These are phyloP conservation scores for Cokeromyces recurvatus DNA, from an alignment of 371 early-diverging fungal species.

Conservation along the genomic window DNA sequence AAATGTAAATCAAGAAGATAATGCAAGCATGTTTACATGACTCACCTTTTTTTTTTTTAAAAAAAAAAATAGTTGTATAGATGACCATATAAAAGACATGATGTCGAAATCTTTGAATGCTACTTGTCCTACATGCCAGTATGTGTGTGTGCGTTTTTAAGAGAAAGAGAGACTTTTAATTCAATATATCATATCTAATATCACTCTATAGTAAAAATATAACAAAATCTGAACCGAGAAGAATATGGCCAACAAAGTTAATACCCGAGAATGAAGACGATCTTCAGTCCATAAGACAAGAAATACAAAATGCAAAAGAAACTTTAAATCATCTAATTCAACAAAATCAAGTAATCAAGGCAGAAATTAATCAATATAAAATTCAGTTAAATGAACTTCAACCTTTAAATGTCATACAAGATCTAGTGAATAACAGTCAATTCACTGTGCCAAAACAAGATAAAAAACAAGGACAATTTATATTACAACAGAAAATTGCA, in stretches of 20 bases:
- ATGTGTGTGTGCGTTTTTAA: too few species aligned
- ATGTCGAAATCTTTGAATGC: not conserved
- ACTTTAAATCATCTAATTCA: not conserved
- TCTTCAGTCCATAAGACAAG: not conserved
- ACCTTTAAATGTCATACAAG: too few species aligned
- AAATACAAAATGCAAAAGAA: conserved; percentile 1
- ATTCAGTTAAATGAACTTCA: not conserved
- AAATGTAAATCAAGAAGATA: conserved; percentile 3
- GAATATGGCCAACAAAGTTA: conserved; percentile 15
- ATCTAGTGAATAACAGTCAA: too few species aligned
- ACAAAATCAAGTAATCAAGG: not conserved
- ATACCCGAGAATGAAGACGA: conserved; percentile 1
- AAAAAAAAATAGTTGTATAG: conserved; percentile 5
- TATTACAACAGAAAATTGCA: too few species aligned
- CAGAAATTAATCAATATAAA: conserved; percentile 2
- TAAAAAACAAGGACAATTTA: too few species aligned
- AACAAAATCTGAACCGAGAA: conserved; percentile 5
- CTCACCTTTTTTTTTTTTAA: not conserved
- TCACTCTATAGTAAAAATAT: not conserved
- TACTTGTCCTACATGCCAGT: conserved; percentile 16
- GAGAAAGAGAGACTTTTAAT: too few species aligned
- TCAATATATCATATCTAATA: too few species aligned
- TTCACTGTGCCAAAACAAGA: too few species aligned
- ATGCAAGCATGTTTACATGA: too few species aligned
- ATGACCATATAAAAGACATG: not conserved